Conservation (phyloP, 345 rosid genomes). For the Gossypium raimondii region DNA sequence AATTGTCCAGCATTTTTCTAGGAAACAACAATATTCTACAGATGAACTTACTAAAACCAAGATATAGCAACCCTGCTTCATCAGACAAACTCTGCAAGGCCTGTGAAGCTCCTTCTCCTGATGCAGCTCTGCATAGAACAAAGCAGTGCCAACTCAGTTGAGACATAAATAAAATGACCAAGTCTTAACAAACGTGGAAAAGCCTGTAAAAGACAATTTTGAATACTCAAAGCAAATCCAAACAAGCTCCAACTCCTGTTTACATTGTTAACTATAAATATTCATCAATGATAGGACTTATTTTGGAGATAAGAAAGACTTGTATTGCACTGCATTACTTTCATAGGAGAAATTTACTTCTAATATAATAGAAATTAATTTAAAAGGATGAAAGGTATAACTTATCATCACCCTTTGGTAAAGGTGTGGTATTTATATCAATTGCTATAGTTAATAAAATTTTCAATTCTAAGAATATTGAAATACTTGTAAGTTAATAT, state of each 20-base stretch:
- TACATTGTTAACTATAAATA: not conserved
- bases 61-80: conserved; percentile 63
- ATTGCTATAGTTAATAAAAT: not conserved
- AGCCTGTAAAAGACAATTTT: not conserved
- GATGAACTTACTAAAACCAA: conserved; percentile 51
- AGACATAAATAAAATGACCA: not conserved
- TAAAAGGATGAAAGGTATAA: not conserved
- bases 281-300: not conserved
- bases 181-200: not conserved
- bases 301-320: not conserved
- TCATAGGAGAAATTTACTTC: not conserved
- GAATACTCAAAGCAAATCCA: not conserved
- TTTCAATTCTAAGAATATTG: not conserved
- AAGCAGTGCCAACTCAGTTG: conserved; percentile 21
- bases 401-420: not conserved
- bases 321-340: not conserved
- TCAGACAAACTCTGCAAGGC: conserved; percentile 73
- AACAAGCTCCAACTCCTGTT: not conserved
- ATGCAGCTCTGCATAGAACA: conserved; percentile 68
- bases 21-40: conserved; percentile 13
- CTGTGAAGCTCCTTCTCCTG: conserved; percentile 69
- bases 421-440: not conserved
- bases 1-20: not conserved
- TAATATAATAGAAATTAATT: not conserved
- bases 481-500: not conserved